A percentile compares a stretch with the other conserved stretches of the same genome.
Conservation (phyloP, 768 basidiomycete genomes). For the Lepiota brunneoincarnata region DNA sequence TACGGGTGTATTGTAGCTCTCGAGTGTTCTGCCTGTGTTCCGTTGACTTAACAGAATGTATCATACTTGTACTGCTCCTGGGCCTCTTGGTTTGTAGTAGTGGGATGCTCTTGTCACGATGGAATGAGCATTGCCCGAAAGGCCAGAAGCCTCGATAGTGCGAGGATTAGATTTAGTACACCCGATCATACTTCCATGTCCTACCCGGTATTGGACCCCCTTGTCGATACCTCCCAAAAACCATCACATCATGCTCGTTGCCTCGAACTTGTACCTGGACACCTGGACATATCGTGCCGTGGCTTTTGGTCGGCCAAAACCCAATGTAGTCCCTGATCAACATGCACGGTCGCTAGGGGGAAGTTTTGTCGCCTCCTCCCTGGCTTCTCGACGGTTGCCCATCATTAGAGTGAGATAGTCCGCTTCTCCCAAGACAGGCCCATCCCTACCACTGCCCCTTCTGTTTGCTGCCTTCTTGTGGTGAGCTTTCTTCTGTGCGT, state of each 20-base stretch:
- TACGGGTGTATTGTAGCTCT: slow-evolving; percentile 1
- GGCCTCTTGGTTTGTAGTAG: not conserved
- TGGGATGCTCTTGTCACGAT: no score
- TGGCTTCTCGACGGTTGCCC: slow-evolving; percentile 68
- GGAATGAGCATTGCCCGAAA: no score
- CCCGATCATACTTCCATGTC: no score
- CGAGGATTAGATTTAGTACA: no score
- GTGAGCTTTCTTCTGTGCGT: slow-evolving; percentile 47
- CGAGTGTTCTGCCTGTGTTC: not conserved
- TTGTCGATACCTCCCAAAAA: no score
- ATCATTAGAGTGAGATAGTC: slow-evolving; percentile 75
- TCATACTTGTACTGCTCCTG: not conserved
- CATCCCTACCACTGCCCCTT: slow-evolving; percentile 25
- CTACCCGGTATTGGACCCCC: no score
- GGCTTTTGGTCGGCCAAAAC: no score
- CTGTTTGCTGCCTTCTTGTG: slow-evolving; percentile 39
- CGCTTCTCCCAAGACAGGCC: slow-evolving; percentile 62
- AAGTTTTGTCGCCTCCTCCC: slow-evolving; percentile 64
- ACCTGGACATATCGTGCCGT: no score
- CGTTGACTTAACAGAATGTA: slow-evolving; percentile 1
- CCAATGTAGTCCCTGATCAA: not conserved
- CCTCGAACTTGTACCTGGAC: no score
- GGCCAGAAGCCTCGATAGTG: no score
- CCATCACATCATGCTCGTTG: no score
- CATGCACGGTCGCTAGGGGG: slow-evolving; percentile 27